Evolutionary conservation across 257 asterid species (phyloP), one percentile per base, ranked within the genome.

Genomic region (Rehmannia glutinosa): DNA sequence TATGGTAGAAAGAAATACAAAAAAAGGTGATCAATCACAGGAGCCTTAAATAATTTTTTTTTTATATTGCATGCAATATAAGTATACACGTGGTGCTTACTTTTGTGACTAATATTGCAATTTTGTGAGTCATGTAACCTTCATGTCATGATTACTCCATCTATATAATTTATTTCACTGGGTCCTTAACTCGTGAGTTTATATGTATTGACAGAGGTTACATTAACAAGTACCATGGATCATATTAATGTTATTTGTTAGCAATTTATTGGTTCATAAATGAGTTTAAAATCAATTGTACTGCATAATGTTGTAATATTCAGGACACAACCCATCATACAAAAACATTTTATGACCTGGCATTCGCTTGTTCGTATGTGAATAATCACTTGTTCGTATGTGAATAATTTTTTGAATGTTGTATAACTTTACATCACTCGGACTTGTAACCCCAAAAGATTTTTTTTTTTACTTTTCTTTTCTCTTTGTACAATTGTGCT

Each of bases 111-210:
- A 61, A 27, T n/a, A 16, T 52, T 52, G 32, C 39, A 52, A 3
- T 61, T 68, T 53, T 39, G 24, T 63, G 60, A 41, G 54, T 33
- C n/a, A n/a, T n/a, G n/a, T n/a, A n/a, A n/a, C n/a, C n/a, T n/a
- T n/a, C n/a, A 46, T 45, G 12, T 20, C 71, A 69, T 49, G 55
- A 55, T 49, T 27, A 62, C 65, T 12, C 25, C 24, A 47, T 41
- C 32, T 39, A 13, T 51, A 17, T 51, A 38, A 24, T 47, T 70
- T 11, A 24, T 70, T 21, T 21, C 24, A 25, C 28, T 23, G 33
- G 60, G 53, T 25, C 23, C 46, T 12, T n/a, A 45, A 11, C 63
- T 60, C 2, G 45, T 39, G 45, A 39, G n/a, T 43, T 20, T 10
- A 47, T 46, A 51, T 49, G 55, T 17, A 28, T 15, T 6, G 16